Conservation (phyloP, 129 eudicot species). For the Arctium lappa region DNA sequence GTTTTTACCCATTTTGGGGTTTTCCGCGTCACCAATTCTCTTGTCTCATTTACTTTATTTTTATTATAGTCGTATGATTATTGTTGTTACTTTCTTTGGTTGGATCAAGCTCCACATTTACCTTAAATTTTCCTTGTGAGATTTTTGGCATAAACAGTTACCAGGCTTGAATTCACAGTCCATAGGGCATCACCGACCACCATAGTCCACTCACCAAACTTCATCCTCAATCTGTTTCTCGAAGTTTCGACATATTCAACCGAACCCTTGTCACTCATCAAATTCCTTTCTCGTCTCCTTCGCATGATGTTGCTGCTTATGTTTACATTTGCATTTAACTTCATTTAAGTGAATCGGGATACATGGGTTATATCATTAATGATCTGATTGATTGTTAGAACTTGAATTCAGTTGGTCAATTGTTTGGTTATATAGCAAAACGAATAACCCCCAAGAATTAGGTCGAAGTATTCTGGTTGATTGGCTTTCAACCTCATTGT, state of each 20-base stretch:
- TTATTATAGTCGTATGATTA: no score
- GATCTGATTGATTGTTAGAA: constrained; percentile 1
- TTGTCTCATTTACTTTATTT: no score
- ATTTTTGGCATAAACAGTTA: no score
- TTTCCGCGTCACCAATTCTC: no score
- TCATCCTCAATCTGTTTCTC: constrained; percentile 18
- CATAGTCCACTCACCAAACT: no score
- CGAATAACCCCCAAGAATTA: background rate
- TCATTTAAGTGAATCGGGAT: background rate
- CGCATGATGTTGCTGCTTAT: constrained; percentile 26
- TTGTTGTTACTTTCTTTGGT: no score
- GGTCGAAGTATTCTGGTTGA: background rate
- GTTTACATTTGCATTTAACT: background rate
- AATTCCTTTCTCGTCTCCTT: constrained; percentile 29
- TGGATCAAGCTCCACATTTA: no score
- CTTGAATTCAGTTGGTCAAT: background rate
- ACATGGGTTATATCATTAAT: background rate
- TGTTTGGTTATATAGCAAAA: background rate
- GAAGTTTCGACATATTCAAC: constrained; percentile 8
- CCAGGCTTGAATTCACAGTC: no score
- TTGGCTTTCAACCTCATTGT: background rate
- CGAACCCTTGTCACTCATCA: constrained; percentile 19
- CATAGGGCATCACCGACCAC: no score
- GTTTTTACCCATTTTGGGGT: no score
- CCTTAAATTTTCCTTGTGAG: no score